Evolutionary conservation across 257 asterid genomes (phyloP).

Genomic region (Oldenlandia corymbosa): DNA sequence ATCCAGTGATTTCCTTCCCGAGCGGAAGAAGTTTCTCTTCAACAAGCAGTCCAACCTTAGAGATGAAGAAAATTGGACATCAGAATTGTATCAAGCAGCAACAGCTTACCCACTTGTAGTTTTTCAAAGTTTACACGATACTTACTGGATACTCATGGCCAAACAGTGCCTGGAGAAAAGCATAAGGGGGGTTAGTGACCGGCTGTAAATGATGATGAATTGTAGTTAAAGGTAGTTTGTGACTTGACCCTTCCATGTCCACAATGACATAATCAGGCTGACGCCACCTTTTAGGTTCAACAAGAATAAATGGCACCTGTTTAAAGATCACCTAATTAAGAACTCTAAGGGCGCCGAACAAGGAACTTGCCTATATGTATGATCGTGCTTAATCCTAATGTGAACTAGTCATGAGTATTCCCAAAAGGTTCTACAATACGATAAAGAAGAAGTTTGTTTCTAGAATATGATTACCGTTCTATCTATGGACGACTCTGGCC

Average conservation of each 20-base stretch:
- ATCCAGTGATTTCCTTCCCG: conserved; percentile 73
- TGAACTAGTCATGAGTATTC: not conserved
- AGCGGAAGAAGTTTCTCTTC: conserved; percentile 86
- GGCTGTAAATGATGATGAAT: conserved; percentile 71
- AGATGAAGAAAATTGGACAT: conserved; percentile 1
- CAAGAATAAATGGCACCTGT: conserved; percentile 88
- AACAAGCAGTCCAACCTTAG: conserved; percentile 80
- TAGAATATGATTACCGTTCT: conserved; percentile 45
- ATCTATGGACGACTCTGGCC: conserved; percentile 44
- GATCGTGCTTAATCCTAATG: not conserved
- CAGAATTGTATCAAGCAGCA: not conserved
- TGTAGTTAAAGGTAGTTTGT: conserved; percentile 71
- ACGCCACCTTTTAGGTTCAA: conserved; percentile 53
- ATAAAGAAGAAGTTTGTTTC: not conserved
- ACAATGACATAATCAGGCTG: conserved; percentile 59
- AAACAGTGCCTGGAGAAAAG: conserved; percentile 73
- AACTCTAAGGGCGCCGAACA: not conserved
- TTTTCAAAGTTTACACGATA: conserved; percentile 20
- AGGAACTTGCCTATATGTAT: no score
- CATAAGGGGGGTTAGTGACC: conserved; percentile 54
- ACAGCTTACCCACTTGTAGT: conserved; percentile 2
- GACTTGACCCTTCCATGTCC: conserved; percentile 83
- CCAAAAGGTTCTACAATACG: not conserved
- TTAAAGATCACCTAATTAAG: conserved; percentile 1
- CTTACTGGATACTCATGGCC: conserved; percentile 90